Conservation (phyloP, 345 rosid genomes). For the Gossypium australe region DNA sequence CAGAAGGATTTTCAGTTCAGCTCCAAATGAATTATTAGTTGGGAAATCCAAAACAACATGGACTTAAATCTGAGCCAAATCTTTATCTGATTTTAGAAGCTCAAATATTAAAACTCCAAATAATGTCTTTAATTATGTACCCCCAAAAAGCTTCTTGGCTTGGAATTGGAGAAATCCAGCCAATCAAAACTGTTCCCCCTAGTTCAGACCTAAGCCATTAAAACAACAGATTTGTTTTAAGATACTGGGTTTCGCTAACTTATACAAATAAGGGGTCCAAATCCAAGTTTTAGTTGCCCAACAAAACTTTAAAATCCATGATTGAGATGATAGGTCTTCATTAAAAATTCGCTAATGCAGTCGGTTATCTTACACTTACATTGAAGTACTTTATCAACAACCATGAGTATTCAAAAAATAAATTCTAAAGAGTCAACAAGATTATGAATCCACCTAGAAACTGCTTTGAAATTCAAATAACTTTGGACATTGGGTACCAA, state of each 20-base stretch:
- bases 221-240: background rate
- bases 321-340: background rate
- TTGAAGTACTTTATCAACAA: background rate
- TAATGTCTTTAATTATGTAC: background rate
- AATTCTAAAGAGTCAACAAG: background rate
- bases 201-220: background rate
- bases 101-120: background rate
- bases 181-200: background rate
- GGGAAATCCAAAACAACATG: background rate
- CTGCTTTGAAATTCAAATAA: conserved; percentile 1
- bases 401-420: background rate
- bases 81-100: background rate
- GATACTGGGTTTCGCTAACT: background rate
- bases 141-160: background rate
- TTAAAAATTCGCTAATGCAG: background rate
- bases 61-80: background rate
- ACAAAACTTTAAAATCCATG: background rate
- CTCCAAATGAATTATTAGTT: background rate
- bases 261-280: background rate
- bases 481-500: background rate
- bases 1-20: background rate
- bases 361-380: background rate
- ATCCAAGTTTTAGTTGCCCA: background rate
- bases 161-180: background rate
- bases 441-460: background rate